Conservation (phyloP, 2,329 filamentous ascomycete genomes). For the Diatrype stigma region DNA sequence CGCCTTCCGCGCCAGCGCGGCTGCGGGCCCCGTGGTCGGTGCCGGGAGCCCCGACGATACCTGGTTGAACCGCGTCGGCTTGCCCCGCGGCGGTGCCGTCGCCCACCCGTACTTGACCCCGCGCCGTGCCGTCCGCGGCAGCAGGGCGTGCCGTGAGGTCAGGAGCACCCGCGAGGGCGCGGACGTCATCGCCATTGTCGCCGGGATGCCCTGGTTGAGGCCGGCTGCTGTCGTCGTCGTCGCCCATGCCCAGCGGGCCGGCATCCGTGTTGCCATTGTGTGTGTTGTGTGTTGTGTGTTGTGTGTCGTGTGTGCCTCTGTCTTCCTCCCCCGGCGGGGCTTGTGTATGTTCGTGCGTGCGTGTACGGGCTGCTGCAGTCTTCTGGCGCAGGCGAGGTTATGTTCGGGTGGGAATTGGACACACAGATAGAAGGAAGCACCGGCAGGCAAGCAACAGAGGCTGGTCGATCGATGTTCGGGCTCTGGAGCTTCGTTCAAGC, state of each 20-base stretch:
- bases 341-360: too few relatives aligned
- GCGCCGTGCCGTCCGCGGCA: conserved; percentile 42
- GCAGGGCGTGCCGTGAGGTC: conserved; percentile 31
- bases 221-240: conserved; percentile 22
- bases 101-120: conserved; percentile 59
- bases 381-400: too few relatives aligned
- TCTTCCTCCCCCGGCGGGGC: neutral
- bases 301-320: neutral
- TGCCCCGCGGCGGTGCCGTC: conserved; percentile 47
- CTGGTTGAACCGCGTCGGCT: conserved; percentile 60
- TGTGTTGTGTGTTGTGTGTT: conserved; percentile 10
- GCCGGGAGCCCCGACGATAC: conserved; percentile 50
- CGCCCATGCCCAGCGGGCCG: conserved; percentile 33
- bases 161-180: conserved; percentile 21
- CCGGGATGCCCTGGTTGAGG: conserved; percentile 24
- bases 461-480: too few relatives aligned
- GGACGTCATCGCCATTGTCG: conserved; percentile 20
- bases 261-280: conserved; percentile 44
- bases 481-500: too few relatives aligned
- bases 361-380: neutral
- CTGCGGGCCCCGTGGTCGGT: conserved; percentile 55
- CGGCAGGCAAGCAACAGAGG: too few relatives aligned
- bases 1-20: conserved; percentile 55
- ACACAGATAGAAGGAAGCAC: too few relatives aligned
- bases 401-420: too few relatives aligned